phyloP scores from a whole-genome alignment of 176 grass and related monocot species.

The Triticum dicoccoides region DNA sequence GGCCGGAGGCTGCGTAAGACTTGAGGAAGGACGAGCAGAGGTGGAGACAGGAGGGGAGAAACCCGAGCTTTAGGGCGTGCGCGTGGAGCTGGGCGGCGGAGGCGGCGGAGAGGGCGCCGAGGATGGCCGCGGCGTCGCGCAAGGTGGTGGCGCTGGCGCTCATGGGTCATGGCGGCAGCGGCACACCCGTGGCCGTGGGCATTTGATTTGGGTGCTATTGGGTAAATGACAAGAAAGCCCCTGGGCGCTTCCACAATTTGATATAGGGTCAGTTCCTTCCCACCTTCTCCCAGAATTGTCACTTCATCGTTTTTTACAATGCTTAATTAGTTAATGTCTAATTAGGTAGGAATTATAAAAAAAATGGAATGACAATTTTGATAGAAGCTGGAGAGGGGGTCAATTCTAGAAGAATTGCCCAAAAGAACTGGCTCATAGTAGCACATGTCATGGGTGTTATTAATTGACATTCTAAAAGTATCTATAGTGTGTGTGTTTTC shows the following conservation, averaged over 20 bases:
- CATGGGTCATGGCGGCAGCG: conserved; percentile 17
- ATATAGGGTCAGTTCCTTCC: background rate
- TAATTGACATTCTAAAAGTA: too few relatives aligned
- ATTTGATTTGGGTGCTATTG: background rate
- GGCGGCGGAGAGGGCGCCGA: background rate
- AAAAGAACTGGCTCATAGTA: too few relatives aligned
- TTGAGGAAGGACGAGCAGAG: conserved; percentile 43
- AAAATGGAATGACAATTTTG: too few relatives aligned
- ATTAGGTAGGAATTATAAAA: too few relatives aligned
- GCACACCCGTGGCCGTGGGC: background rate
- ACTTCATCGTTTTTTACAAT: too few relatives aligned
- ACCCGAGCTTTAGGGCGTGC: conserved; percentile 12
- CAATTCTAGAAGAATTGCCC: too few relatives aligned
- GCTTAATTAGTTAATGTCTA: too few relatives aligned
- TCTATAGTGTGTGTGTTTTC: too few relatives aligned
- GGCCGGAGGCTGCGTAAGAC: conserved; percentile 1
- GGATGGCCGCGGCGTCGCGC: conserved; percentile 34
- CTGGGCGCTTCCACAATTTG: background rate
- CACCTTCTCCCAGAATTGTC: too few relatives aligned
- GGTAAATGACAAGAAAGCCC: background rate
- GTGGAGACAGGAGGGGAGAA: conserved; percentile 19
- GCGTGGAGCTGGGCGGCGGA: conserved; percentile 16
- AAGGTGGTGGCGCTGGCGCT: conserved; percentile 2
- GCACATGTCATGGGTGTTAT: too few relatives aligned
- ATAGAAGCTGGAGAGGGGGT: too few relatives aligned